These are phyloP conservation scores for Aspergillus sparsus DNA, from an alignment of 495 filamentous ascomycete species.

Conservation along the genomic window DNA sequence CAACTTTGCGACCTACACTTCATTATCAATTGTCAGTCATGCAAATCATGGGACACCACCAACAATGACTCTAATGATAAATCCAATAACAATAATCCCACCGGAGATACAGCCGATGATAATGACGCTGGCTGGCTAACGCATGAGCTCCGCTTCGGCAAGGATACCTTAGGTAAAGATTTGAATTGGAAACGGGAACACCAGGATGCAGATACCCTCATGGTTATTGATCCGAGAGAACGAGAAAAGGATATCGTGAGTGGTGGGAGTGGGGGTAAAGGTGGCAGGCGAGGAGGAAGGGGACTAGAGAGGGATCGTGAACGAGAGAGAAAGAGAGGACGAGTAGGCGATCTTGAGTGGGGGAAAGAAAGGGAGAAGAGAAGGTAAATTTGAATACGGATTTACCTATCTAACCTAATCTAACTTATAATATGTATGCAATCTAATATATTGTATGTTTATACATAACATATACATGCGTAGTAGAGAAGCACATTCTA, in stretches of 20 bases:
- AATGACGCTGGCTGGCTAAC: conserved; percentile 66
- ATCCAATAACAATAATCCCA: conserved; percentile 15
- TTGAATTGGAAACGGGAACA: conserved; percentile 85
- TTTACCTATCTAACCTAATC: no score
- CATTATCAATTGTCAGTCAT: conserved; percentile 90
- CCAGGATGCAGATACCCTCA: conserved; percentile 82
- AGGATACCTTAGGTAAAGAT: conserved; percentile 90
- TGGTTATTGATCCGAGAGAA: conserved; percentile 92
- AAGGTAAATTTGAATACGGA: no score
- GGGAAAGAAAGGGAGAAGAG: conserved; percentile 25
- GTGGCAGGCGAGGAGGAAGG: conserved; percentile 30
- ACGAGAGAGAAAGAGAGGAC: conserved; percentile 41
- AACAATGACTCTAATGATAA: conserved; percentile 26
- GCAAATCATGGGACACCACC: conserved; percentile 69
- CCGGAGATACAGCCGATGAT: conserved; percentile 54
- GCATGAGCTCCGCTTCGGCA: conserved; percentile 80
- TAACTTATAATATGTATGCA: no score
- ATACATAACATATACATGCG: no score
- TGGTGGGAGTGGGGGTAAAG: conserved; percentile 3
- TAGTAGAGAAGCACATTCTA: no score
- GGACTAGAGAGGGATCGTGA: conserved; percentile 41
- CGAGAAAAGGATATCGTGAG: conserved; percentile 66
- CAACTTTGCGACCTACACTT: conserved; percentile 87
- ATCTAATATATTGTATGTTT: no score
- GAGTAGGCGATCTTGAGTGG: conserved; percentile 43